Base-by-base conservation (phyloP, 2,329 filamentous ascomycete genomes). In the Aureobasidium sp. region DNA sequence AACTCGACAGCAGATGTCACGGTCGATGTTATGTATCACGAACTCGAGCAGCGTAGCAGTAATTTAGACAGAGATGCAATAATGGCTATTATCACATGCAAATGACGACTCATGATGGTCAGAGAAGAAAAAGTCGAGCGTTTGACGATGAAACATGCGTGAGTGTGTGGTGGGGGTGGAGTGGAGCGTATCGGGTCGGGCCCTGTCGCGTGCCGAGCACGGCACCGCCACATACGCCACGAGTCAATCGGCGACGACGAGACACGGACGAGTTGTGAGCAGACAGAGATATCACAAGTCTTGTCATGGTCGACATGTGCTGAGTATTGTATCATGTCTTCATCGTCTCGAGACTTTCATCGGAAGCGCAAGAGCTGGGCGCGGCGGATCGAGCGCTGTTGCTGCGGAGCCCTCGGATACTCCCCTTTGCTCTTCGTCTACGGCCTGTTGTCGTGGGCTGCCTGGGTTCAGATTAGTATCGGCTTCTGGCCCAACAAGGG, bases 401-500 rank as follows among this genome's bases (percentile, higher is more conserved):
- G 94, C 84, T 98, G 95, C 82, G 82, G 86, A 50, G 88, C 90
- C 67, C 85, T 92, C 62, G 93, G 89, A 31, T 97, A 94, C 78
- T 93, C 97, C 71, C 95, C 95, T n/a, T 85, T 98, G 23, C 83
- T 84, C 33, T 97, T 98, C 76, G 93, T 98, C 66, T 98, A 97
- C 75, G 87, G 91, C 65, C 79, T 98, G 71, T 95, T 94, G n/a
- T 92, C 92, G 15, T 99, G 96, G 96, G 95, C 94, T 3, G 88
- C 92, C n/a, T 98, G 92, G 86, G 94, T 97, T 11, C 87, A 95
- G 72, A 86, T 92, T 55, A 90, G 85, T 65, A 92, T 97, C 67
- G 92, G 93, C 61, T 84, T 86, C 33, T 81, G 80, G 60, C 81
- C 85, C 25, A 80, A 82, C 8, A 83, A 84, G 66, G 86, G 82